phyloP scores from a whole-genome alignment of 495 filamentous ascomycete species.

The Penicillium longicatenatum region DNA sequence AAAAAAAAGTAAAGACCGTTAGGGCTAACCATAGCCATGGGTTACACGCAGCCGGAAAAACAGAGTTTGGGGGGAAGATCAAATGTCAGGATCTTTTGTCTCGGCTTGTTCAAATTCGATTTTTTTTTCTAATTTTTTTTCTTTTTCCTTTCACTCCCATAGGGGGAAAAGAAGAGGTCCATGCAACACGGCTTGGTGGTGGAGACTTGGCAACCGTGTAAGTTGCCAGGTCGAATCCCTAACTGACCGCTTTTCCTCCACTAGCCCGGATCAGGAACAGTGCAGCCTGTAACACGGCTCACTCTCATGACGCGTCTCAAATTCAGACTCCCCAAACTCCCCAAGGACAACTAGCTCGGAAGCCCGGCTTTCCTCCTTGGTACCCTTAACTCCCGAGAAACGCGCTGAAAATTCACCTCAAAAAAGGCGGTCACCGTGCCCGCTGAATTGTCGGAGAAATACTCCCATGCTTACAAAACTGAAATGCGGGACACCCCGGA shows the following conservation, averaged over 20 bases:
- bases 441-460: conserved; percentile 17
- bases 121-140: neutral
- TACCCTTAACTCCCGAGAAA: conserved; percentile 24
- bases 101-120: neutral
- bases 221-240: neutral
- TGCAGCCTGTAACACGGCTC: conserved; percentile 16
- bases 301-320: conserved; percentile 24
- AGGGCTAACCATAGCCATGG: conserved; percentile 7
- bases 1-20: conserved; percentile 12
- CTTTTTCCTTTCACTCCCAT: neutral
- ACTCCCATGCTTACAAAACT: neutral
- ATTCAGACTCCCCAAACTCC: neutral
- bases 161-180: conserved; percentile 12
- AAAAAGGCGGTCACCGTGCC: conserved; percentile 22
- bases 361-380: neutral
- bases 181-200: conserved; percentile 22
- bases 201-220: conserved; percentile 15
- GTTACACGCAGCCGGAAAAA: conserved; percentile 28
- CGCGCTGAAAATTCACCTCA: conserved; percentile 24
- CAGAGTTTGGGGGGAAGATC: conserved; percentile 20
- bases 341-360: neutral
- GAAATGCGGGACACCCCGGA: conserved; percentile 7
- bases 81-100: conserved; percentile 12
- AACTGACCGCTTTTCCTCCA: conserved; percentile 25
- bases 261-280: conserved; percentile 12